Percentiles rank a stretch among this genome's conserved stretches.
These are phyloP conservation scores for Trichoderma sp. DNA, from an alignment of 2,329 filamentous ascomycete species.

Conservation along the genomic window DNA sequence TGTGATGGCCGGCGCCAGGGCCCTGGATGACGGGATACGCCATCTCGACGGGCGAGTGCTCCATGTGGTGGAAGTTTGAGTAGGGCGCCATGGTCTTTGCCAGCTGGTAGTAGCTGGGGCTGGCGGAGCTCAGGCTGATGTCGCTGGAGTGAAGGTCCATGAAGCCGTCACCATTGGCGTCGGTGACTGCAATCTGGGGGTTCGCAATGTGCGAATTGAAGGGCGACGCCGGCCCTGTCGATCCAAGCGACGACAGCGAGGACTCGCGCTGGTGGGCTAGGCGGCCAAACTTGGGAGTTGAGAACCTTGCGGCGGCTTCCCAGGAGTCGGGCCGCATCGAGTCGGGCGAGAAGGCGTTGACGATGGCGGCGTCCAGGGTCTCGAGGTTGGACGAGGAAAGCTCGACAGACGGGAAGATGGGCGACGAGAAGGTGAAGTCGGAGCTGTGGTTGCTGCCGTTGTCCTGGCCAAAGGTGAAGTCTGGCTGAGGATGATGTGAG, in stretches of 20 bases:
- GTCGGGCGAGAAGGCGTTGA: slow-evolving; percentile 34
- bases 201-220: slow-evolving; percentile 60
- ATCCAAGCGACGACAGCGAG: slow-evolving; percentile 63
- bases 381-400: slow-evolving; percentile 31
- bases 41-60: slow-evolving; percentile 44
- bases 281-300: slow-evolving; percentile 44
- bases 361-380: slow-evolving; percentile 35
- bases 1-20: slow-evolving; percentile 36
- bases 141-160: slow-evolving; percentile 29
- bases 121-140: slow-evolving; percentile 34
- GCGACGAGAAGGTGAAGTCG: slow-evolving; percentile 16
- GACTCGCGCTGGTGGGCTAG: slow-evolving; percentile 62
- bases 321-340: slow-evolving; percentile 51
- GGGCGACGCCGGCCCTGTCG: slow-evolving; percentile 63
- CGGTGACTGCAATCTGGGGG: slow-evolving; percentile 60
- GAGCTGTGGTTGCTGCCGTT: slow-evolving; percentile 3
- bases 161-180: slow-evolving; percentile 52
- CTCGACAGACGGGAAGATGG: slow-evolving; percentile 31
- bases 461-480: slow-evolving; percentile 30
- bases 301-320: slow-evolving; percentile 44
- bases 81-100: slow-evolving; percentile 52
- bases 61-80: slow-evolving; percentile 48
- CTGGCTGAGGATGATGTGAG: slow-evolving; percentile 30
- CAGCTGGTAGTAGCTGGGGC: slow-evolving; percentile 50
- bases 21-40: slow-evolving; percentile 48